Percentiles rank a stretch among this genome's conserved stretches.
Conservation (phyloP, 805 yeast genomes). For the Starmera caribaea region DNA sequence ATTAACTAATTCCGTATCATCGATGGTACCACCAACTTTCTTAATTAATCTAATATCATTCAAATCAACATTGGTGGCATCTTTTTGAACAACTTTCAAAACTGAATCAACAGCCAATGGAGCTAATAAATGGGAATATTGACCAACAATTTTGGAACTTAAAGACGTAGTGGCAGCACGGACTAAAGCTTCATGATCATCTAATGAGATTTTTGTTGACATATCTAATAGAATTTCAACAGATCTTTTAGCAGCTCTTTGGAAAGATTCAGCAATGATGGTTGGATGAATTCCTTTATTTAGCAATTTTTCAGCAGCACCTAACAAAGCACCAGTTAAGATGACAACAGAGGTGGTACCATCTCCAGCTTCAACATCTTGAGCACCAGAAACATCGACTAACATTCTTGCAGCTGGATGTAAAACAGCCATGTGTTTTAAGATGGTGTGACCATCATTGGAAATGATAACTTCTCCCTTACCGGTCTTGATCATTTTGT, state of each 20-base stretch:
- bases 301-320: slow-evolving; percentile 88
- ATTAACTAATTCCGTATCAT: slow-evolving; percentile 85
- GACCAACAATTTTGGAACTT: slow-evolving; percentile 92
- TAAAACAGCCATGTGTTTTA: slow-evolving; percentile 94
- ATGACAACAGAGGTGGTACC: slow-evolving; percentile 98
- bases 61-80: slow-evolving; percentile 67
- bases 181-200: slow-evolving; percentile 73
- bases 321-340: slow-evolving; percentile 85
- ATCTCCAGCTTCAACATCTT: slow-evolving; percentile 99
- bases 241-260: slow-evolving; percentile 77
- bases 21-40: slow-evolving; percentile 96
- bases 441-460: slow-evolving; percentile 96
- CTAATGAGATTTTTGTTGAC: slow-evolving; percentile 72
- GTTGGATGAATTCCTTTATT: slow-evolving; percentile 94
- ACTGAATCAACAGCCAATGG: slow-evolving; percentile 95
- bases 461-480: slow-evolving; percentile 91
- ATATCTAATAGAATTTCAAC: slow-evolving; percentile 75
- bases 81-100: slow-evolving; percentile 57
- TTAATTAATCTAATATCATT: slow-evolving; percentile 83
- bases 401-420: slow-evolving; percentile 98
- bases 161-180: slow-evolving; percentile 93
- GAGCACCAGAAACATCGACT: slow-evolving; percentile 97
- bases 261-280: slow-evolving; percentile 88
- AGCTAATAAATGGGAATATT: slow-evolving; percentile 74
- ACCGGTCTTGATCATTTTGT: slow-evolving; percentile 94